Base-by-base conservation (phyloP, 257 asterid species). In the Cinchona pubescens region DNA sequence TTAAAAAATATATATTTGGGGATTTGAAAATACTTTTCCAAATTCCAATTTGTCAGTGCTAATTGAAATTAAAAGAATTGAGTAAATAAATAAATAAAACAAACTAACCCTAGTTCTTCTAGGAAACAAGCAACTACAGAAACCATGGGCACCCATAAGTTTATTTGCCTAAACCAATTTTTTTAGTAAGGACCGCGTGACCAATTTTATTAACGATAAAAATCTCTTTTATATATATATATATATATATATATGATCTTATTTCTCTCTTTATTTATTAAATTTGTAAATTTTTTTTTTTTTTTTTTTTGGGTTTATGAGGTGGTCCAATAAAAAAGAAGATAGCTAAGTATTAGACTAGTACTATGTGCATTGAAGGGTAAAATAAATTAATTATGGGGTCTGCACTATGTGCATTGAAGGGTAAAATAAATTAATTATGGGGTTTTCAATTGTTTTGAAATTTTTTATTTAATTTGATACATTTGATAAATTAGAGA, bases 101-200 rank as follows among this genome's bases (percentile, higher is more conserved):
- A 62, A n/a, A 67, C 60, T 30, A 76, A 70, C 69, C 65, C 63
- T 25, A 58, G 16, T 3, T 53, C 56, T 49, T 16, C 72, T 46
- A 12, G 16, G 64, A 71, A 71, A 78, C 77, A 78, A 65, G 63
- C 74, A 42, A 78, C 51, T 56, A 59, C 34, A 62, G 71, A 78
- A 72, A 64, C 74, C 3, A 64, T 65, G 81, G 81, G 81, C 65
- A 72, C 74, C 81, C 74, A 58, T 42, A 45, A 65, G 78, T 53
- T 78, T n/a, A n/a, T n/a, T 64, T 53, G 40, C 51, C 19, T 65
- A 46, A 61, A n/a, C 32, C 55, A n/a, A 8, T n/a, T 58, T 34
- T 40, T 53, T 19, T 12, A 16, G 12, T 51, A 27, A 40, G 60
- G 46, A 77, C 76, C 59, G 76, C 72, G 80, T 77, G 76, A 77